These are phyloP conservation scores for Calonectria leucothoes DNA, from an alignment of 2,329 filamentous ascomycete species.

Conservation along the genomic window DNA sequence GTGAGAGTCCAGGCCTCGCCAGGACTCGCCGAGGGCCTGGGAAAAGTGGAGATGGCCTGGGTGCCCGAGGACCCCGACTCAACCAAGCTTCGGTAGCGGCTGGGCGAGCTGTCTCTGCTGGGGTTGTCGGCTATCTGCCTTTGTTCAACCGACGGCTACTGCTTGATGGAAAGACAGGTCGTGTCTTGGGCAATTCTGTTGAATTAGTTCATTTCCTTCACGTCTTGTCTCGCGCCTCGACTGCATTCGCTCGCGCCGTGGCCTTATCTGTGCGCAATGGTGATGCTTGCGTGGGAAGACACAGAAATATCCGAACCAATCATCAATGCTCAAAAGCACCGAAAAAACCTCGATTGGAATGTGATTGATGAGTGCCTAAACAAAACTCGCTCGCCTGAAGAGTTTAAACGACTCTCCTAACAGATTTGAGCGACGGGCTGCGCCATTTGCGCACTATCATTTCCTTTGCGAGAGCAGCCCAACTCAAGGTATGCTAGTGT, in stretches of 20 bases:
- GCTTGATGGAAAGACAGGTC: neutral
- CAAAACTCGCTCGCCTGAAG: neutral
- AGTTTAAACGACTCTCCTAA: neutral
- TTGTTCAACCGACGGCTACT: neutral
- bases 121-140: neutral
- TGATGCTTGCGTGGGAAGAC: neutral
- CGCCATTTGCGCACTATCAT: neutral
- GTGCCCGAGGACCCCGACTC: slow-evolving; percentile 8
- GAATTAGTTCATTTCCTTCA: neutral
- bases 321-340: neutral
- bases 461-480: neutral
- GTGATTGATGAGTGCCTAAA: neutral
- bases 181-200: neutral
- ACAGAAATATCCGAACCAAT: slow-evolving; percentile 1
- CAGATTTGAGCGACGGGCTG: neutral
- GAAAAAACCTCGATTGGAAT: neutral
- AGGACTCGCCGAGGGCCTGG: slow-evolving; percentile 10
- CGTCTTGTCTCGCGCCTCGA: neutral
- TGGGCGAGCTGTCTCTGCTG: slow-evolving; percentile 1
- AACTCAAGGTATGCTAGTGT: neutral
- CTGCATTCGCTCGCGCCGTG: neutral
- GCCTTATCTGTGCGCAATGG: neutral
- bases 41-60: neutral
- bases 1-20: slow-evolving; percentile 13
- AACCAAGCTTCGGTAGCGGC: slow-evolving; percentile 3